Evolutionary conservation across 371 early-diverging fungal species (phyloP), one percentile per base, ranked within the genome.

Genomic region (Apophysomyces sp.): DNA sequence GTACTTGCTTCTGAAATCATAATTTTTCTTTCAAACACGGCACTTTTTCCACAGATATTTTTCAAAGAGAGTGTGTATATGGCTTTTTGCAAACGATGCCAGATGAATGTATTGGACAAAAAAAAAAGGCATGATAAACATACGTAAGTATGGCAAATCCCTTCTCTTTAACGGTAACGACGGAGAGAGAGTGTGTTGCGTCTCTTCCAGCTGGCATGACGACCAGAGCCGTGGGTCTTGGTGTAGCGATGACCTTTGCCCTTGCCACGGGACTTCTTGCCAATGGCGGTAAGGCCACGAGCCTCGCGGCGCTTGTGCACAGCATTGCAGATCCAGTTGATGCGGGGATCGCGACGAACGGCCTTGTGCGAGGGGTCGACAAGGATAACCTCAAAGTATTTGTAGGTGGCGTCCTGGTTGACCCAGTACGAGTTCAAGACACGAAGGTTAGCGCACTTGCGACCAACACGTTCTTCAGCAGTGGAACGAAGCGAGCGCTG

Each of bases 381-480:
- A 60, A 95, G 87, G 82, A 99, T 99, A 72, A 98, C 97, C 83
- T 99, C 99, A 79, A 82, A 99, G 91, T 92, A 97, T 89, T 99
- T 98, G 92, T 93, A 98, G 75, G 95, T 93, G 65, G 96, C 84
- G 82, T 99, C 99, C 84, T 94, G 91, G 93, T 97, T 97, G 63
- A 99, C 91, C 99, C 98, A 98, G 94, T 99, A 99, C 54, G 96
- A 96, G 92, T 96, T 98, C 58, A 99, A 85, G 63, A 99, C 96
- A 67, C 99, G 92, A 67, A 99, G 84, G 89, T 95, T 95, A 63
- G 86, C 89, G 85, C 95, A 96, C 75, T 88, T 90, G 78, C 94
- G 90, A 65, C 98, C 99, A 55, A 97, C 96, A 83, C 96, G 93
- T 80, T 95, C 93, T 87, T 99, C 99, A 64, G 98, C 99, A 55